A percentile compares a stretch with the other conserved stretches of the same genome.
Conservation (phyloP, 257 asterid species). For the Solanum habrochaites region DNA sequence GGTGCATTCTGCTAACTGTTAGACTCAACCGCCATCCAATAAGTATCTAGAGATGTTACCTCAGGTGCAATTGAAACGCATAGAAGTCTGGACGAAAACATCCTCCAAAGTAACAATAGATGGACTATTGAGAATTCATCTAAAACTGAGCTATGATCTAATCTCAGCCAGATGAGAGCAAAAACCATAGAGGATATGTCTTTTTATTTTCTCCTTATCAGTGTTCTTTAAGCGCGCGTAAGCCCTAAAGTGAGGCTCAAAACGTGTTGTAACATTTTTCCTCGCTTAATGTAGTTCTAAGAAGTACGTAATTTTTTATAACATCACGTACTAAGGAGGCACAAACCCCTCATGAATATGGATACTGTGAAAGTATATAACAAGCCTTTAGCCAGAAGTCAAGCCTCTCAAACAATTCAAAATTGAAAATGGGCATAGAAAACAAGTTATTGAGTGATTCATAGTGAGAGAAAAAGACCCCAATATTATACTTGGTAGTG, state of each 20-base stretch:
- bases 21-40: not conserved
- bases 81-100: not conserved
- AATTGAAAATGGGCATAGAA: not conserved
- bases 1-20: not conserved
- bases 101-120: not conserved
- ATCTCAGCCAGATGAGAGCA: not conserved
- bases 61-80: not conserved
- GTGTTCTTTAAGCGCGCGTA: not conserved
- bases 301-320: not conserved
- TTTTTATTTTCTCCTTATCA: not conserved
- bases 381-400: not conserved
- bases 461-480: not conserved
- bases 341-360: not conserved
- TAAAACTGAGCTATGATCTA: not conserved
- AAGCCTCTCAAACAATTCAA: not conserved
- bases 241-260: not conserved
- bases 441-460: not conserved
- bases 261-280: not conserved
- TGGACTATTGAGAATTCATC: not conserved
- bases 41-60: not conserved
- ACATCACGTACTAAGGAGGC: not conserved
- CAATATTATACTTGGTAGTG: not conserved
- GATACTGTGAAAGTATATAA: not conserved
- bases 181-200: not conserved
- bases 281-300: not conserved